Percentiles rank a stretch among this genome's conserved stretches.
phyloP scores from a whole-genome alignment of 1,284 basidiomycete species.

The Irpex sp. region DNA sequence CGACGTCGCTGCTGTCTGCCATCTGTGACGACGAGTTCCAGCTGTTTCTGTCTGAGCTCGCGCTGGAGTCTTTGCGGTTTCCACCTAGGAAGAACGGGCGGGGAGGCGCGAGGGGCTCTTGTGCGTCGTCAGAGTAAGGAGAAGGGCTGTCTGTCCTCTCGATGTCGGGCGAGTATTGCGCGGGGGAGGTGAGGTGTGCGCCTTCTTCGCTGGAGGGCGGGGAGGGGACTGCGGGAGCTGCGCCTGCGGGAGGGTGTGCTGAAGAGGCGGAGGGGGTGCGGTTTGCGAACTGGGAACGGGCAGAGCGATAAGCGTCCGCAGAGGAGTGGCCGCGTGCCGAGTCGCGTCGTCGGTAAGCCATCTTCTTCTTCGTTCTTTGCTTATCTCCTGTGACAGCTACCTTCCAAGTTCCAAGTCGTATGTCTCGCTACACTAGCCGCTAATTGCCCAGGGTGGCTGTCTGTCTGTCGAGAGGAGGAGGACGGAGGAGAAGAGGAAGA shows the following conservation, averaged over 20 bases:
- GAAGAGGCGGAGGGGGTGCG: constrained; percentile 8
- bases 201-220: constrained; percentile 24
- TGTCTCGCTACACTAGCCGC: no score
- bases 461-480: background rate
- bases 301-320: constrained; percentile 26
- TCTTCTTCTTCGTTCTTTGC: constrained; percentile 3
- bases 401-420: no score
- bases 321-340: constrained; percentile 21
- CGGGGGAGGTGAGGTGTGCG: constrained; percentile 16
- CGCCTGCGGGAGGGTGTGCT: background rate
- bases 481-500: background rate
- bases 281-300: constrained; percentile 14
- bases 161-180: constrained; percentile 1
- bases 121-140: background rate
- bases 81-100: constrained; percentile 25
- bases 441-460: background rate
- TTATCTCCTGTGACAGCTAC: no score
- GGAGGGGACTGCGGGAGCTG: constrained; percentile 13
- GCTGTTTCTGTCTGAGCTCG: constrained; percentile 13
- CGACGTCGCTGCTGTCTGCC: constrained; percentile 18
- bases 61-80: constrained; percentile 20
- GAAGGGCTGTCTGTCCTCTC: constrained; percentile 18
- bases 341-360: constrained; percentile 26
- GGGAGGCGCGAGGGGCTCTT: constrained; percentile 22
- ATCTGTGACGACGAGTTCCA: constrained; percentile 8